Base-by-base conservation (phyloP, 2,329 filamentous ascomycete genomes). In the Mycosphaerelloides madeirae region DNA sequence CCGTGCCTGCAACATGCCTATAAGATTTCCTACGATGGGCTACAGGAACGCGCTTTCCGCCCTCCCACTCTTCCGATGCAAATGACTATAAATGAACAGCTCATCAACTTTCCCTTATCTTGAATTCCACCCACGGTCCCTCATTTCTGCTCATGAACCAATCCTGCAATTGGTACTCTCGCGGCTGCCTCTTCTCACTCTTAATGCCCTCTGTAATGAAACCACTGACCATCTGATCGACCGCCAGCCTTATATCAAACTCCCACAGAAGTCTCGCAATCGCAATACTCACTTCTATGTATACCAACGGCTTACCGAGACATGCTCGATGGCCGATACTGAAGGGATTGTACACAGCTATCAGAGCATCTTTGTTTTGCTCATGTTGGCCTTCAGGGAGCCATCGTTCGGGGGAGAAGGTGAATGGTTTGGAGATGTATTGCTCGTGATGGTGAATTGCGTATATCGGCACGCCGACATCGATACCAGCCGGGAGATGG, bases 141-240 rank as follows among this genome's bases (percentile, higher is more conserved):
- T 84, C 76, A 69, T 87, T 89, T 56, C 77, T 70, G 56, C 82
- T 85, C 25, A 84, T 86, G 65, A 89, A 88, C 14, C 79, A 83
- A 61, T 89, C 85, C 40, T 76, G 67, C 44, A 87, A 68, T 69
- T 87, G 84, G 64, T 82, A 86, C 71, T 88, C 85, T 1, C 60
- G 68, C 14, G 59, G 60, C 36, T 75, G 70, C 43, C 80, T 72
- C 35, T 80, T 70, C 6, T 80, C 80, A 76, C 58, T 75, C 77
- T 6, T 70, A 59, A 22, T 67, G 68, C 2, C 34, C 65, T 66
- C 4, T 78, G 78, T 67, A 80, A 56, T 38, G 6, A 38, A 52
- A 13, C 18, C 75, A 2, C 82, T 82, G 33, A 85, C 65, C 0
- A 76, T 75, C 71, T 53, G 48, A 3, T 53, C 52, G 15, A 29